Base-by-base conservation (phyloP, 1,139 yeast species). In the Geotrichum bryndzae region DNA sequence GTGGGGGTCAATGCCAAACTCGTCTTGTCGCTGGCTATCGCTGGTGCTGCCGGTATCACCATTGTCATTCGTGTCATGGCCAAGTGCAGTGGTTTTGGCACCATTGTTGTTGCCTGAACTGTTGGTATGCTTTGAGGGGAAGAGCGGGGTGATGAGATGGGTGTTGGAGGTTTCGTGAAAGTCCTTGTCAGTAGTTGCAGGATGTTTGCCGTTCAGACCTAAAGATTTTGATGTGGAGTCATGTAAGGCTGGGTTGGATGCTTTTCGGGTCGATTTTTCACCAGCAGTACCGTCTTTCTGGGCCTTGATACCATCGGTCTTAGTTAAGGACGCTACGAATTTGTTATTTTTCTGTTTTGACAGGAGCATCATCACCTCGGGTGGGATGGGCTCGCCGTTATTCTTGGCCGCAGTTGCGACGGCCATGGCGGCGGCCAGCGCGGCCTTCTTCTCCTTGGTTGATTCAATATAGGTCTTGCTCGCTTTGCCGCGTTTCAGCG, bases 401-500 rank as follows among this genome's bases (percentile, higher is more conserved):
- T 53, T 53, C 25, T 35, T 31, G 6, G 60, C 58, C 22, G 60
- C 56, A 22, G 62, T 59, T 11, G 57, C 63, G 25, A 55, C 60
- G 6, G 58, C 60, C 7, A 58, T 51, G 11, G 58, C 60, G 23
- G 59, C 60, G 7, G 57, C 58, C 8, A 53, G 51, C 2, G 62
- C 60, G 15, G 64, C 63, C 57, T 62, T 62, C 45, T 52, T 58
- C 23, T 63, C 64, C 11, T 65, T 68, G 41, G 64, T 61, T 8
- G 68, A 61, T 50, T 64, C 68, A 22, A 69, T 61, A 51, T 72
- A 71, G 15, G 71, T 68, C 53, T 66, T 66, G 31, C 71, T 65
- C 5, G 79, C 79, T 56, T 79, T 70, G 13, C 80, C 80, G 52
- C 80, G 69, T 64, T 76, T 75, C 65, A 73, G 76, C 51, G 77